These are phyloP conservation scores for Rhodocollybia butyracea DNA, from an alignment of 768 basidiomycete species.

Conservation along the genomic window DNA sequence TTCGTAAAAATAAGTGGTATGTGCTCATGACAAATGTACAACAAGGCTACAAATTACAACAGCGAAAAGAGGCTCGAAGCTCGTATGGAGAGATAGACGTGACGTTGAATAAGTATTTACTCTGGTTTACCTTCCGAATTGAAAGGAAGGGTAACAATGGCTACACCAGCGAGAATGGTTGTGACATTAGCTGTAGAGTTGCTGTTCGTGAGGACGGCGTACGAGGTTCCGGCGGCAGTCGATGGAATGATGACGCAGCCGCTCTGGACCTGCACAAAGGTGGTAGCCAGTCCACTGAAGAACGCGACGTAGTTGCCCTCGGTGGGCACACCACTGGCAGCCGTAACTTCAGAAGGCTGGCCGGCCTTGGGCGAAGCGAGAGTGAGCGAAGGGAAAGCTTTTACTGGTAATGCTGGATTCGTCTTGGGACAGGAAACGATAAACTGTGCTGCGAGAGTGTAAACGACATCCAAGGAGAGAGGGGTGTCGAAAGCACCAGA, in stretches of 20 bases:
- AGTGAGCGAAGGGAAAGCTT: conserved; percentile 42
- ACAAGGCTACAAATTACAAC: too few relatives aligned
- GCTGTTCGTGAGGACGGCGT: not conserved
- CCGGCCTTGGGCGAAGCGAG: conserved; percentile 26
- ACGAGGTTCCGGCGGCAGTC: not conserved
- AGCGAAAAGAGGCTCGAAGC: too few relatives aligned
- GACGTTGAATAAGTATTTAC: too few relatives aligned
- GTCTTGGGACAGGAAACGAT: conserved; percentile 45
- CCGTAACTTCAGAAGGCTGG: conserved; percentile 21
- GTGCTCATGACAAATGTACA: too few relatives aligned
- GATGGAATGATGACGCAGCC: not conserved
- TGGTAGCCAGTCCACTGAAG: conserved; percentile 34
- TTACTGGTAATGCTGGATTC: conserved; percentile 47
- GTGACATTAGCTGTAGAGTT: not conserved
- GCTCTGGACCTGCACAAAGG: conserved; percentile 7
- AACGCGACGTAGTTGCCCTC: conserved; percentile 34
- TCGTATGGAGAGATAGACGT: too few relatives aligned
- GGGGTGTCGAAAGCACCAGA: conserved; percentile 45
- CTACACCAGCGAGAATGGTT: not conserved
- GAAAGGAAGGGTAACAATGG: not conserved
- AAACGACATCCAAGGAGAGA: conserved; percentile 39
- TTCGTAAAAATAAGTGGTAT: too few relatives aligned
- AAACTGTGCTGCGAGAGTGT: conserved; percentile 40
- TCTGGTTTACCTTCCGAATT: not conserved
- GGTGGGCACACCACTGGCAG: conserved; percentile 11